Evolutionary conservation across 2,329 filamentous ascomycete species (phyloP), one percentile per base, ranked within the genome.

Genomic region (Phialemoniopsis sp.): DNA sequence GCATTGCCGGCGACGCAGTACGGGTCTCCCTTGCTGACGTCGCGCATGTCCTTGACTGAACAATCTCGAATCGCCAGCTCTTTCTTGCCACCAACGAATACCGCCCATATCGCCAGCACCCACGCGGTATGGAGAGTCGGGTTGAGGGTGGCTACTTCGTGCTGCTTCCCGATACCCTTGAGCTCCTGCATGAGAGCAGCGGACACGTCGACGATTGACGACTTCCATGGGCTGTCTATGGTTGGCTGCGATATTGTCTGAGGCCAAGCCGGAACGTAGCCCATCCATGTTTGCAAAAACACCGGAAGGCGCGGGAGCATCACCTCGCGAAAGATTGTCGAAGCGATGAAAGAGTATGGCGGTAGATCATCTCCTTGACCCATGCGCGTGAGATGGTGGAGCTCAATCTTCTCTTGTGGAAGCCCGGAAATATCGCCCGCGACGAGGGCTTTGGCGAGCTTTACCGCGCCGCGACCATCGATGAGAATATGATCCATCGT

Each of bases 151-250:
- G 32, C 13, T 4, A 34, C 14, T 7, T 15, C 32, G 16, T 34
- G 32, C 16, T 15, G 15, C 32, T 34, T 34, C 12, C 32, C 32
- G 32, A 13, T 15, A 10, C 8, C 32, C 13, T 34, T 34, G 32
- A 34, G 32, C 32, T 34, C 18, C 8, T 13, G n/a, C 16, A 18
- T 34, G 10, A 34, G 18, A 13, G 9, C 32, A 13, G n/a, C 16
- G n/a, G 32, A 13, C 7, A 34, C 18, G 18, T 34, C 32, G 32
- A 34, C 10, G 16, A 34, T 34, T 15, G 32, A 34, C 7, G 14
- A 34, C 18, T 34, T 34, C 32, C 32, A 34, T 7, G 32, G 32
- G 32, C 32, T 15, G 32, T 34, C 32, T 6, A 34, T 34, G 10
- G 32, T 9, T 7, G 32, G 32, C 32, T 13, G 32, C 9, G 32